Conservation (phyloP, 2,329 filamentous ascomycete genomes). For the Ophiostoma novo-ulmi region DNA sequence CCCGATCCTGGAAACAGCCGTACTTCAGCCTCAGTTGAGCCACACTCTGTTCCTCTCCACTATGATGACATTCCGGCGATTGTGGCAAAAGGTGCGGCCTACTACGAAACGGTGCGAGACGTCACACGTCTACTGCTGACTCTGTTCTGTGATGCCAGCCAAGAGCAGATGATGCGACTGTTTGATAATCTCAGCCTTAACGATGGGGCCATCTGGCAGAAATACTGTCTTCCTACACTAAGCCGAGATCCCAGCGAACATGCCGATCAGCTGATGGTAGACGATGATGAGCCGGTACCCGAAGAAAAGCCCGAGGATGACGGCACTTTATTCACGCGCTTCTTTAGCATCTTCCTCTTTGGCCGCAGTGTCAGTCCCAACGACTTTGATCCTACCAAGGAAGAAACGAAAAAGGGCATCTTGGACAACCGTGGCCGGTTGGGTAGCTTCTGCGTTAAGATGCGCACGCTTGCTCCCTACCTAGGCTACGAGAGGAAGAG, state of each 20-base stretch:
- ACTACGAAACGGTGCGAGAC: slow-evolving; percentile 24
- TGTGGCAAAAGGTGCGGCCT: slow-evolving; percentile 17
- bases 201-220: slow-evolving; percentile 22
- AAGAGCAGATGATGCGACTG: slow-evolving; percentile 19
- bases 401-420: slow-evolving; percentile 20
- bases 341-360: slow-evolving; percentile 30
- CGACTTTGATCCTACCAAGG: slow-evolving; percentile 14
- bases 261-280: neutral
- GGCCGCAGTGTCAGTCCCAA: slow-evolving; percentile 19
- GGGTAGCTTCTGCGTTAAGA: slow-evolving; percentile 27
- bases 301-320: slow-evolving; percentile 13
- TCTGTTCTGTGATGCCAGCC: slow-evolving; percentile 20
- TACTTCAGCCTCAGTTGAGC: neutral
- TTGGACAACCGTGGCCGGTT: slow-evolving; percentile 22
- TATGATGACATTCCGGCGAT: slow-evolving; percentile 23
- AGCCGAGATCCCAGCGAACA: neutral
- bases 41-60: neutral
- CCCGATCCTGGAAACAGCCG: neutral
- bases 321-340: slow-evolving; percentile 24
- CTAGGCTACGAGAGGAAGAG: neutral
- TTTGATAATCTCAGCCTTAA: slow-evolving; percentile 11
- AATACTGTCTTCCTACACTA: slow-evolving; percentile 21
- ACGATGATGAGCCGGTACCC: neutral
- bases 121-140: slow-evolving; percentile 25
- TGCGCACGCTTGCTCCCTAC: slow-evolving; percentile 20